Evolutionary conservation across 2,329 filamentous ascomycete genomes (phyloP).

Genomic region (Beauveria bassiana): DNA sequence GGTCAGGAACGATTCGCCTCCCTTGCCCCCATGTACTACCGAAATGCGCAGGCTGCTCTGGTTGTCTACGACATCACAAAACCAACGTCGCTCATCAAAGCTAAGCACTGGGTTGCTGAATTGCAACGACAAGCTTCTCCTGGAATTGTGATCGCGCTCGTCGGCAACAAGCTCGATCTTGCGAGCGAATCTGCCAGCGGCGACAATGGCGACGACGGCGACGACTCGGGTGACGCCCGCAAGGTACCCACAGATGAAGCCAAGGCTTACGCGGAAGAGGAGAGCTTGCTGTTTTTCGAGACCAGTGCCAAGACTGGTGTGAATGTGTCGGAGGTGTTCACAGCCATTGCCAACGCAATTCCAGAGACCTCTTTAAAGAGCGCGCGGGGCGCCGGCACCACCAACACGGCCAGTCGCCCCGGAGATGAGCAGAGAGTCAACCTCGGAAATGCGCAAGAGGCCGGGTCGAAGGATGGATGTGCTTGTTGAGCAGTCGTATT

Average conservation of each 20-base stretch:
- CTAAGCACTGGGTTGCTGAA: slow-evolving; percentile 98
- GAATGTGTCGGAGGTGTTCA: slow-evolving; percentile 94
- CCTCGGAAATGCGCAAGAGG: slow-evolving; percentile 63
- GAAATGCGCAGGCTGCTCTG: slow-evolving; percentile 93
- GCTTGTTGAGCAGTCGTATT: slow-evolving; percentile 55
- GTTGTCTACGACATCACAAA: slow-evolving; percentile 99
- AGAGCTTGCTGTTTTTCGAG: slow-evolving; percentile 91
- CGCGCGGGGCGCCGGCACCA: slow-evolving; percentile 63
- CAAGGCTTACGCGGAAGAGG: slow-evolving; percentile 88
- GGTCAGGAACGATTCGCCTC: slow-evolving; percentile 96
- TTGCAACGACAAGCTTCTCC: slow-evolving; percentile 92
- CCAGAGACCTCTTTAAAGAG: slow-evolving; percentile 95
- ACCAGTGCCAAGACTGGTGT: slow-evolving; percentile 94
- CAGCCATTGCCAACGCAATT: slow-evolving; percentile 95
- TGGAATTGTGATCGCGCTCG: slow-evolving; percentile 92
- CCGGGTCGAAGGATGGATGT: slow-evolving; percentile 81
- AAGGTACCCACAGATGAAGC: slow-evolving; percentile 90
- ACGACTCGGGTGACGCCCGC: slow-evolving; percentile 64
- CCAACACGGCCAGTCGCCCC: slow-evolving; percentile 49
- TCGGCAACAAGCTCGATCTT: slow-evolving; percentile 94
- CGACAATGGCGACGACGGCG: slow-evolving; percentile 48
- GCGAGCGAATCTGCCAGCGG: slow-evolving; percentile 51
- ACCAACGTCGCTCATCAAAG: slow-evolving; percentile 88
- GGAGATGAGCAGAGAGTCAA: slow-evolving; percentile 73
- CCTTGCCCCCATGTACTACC: slow-evolving; percentile 98